phyloP scores from a whole-genome alignment of 768 basidiomycete genomes.

The Lenzites betulinus region DNA sequence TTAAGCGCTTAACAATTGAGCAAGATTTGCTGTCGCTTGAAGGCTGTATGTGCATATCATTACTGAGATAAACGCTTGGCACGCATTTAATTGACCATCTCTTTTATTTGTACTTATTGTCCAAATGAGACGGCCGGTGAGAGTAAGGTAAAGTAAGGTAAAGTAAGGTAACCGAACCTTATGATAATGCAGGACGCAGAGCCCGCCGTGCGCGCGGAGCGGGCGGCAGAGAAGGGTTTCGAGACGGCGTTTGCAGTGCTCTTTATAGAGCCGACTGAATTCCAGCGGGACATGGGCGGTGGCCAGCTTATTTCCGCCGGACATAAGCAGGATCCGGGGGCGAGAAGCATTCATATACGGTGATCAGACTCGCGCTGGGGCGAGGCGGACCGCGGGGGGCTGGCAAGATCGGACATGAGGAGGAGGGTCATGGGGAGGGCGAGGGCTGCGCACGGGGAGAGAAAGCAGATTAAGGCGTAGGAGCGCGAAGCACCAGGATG shows the following conservation, averaged over 20 bases:
- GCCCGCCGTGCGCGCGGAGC: background rate
- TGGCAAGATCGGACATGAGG: constrained; percentile 17
- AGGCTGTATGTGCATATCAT: too few species aligned
- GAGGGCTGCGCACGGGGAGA: constrained; percentile 8
- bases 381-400: background rate
- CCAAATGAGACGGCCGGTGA: too few species aligned
- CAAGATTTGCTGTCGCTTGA: too few species aligned
- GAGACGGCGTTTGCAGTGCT: constrained; percentile 1
- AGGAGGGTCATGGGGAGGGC: constrained; percentile 13
- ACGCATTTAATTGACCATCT: too few species aligned
- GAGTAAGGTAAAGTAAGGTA: too few species aligned
- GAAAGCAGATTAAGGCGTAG: constrained; percentile 17
- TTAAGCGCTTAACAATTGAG: too few species aligned
- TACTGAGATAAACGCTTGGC: too few species aligned
- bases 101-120: too few species aligned
- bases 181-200: background rate
- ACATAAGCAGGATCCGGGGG: background rate
- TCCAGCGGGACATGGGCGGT: constrained; percentile 13
- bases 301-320: constrained; percentile 13
- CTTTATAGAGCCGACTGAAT: background rate
- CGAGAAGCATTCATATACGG: constrained; percentile 1
- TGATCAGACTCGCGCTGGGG: background rate
- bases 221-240: background rate
- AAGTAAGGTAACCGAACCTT: too few species aligned
- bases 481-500: constrained; percentile 13